Evolutionary conservation across 139 green algal species (phyloP).

Genomic region (Gonium pectorale): DNA sequence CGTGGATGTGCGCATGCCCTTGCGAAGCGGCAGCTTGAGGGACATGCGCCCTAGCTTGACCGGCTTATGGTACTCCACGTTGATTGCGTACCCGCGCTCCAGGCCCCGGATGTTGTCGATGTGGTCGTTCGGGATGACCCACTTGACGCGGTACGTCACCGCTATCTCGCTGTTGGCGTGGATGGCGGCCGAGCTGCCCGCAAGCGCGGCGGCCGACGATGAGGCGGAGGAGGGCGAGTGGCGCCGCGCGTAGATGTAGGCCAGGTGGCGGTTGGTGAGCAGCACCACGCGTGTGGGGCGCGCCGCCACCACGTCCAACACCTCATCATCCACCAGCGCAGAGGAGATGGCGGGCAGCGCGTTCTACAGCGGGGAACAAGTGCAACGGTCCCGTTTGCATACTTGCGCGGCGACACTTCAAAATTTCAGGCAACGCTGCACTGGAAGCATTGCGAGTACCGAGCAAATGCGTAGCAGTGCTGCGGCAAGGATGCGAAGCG

Average conservation of each 20-base stretch:
- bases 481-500: too few species aligned
- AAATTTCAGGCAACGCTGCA: too few species aligned
- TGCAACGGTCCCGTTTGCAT: too few species aligned
- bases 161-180: conserved; percentile 1
- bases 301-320: conserved; percentile 79
- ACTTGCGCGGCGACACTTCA: too few species aligned
- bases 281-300: conserved; percentile 74
- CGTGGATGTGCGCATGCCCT: conserved; percentile 61
- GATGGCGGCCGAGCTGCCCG: background rate
- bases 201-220: background rate
- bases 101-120: conserved; percentile 64
- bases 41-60: conserved; percentile 40
- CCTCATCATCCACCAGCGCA: conserved; percentile 62
- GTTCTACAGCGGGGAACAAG: conserved; percentile 6
- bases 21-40: conserved; percentile 61
- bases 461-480: too few species aligned
- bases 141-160: conserved; percentile 55
- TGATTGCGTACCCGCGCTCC: conserved; percentile 53
- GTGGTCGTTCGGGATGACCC: conserved; percentile 53
- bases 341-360: conserved; percentile 71
- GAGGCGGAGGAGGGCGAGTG: background rate
- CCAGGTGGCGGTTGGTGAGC: conserved; percentile 79
- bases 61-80: conserved; percentile 56
- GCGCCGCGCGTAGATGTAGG: conserved; percentile 70
- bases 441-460: too few species aligned